Percentiles rank a stretch among this genome's conserved stretches.
Evolutionary conservation across 2,329 filamentous ascomycete species (phyloP).

Genomic region (Rhytidhysteron rufulum): DNA sequence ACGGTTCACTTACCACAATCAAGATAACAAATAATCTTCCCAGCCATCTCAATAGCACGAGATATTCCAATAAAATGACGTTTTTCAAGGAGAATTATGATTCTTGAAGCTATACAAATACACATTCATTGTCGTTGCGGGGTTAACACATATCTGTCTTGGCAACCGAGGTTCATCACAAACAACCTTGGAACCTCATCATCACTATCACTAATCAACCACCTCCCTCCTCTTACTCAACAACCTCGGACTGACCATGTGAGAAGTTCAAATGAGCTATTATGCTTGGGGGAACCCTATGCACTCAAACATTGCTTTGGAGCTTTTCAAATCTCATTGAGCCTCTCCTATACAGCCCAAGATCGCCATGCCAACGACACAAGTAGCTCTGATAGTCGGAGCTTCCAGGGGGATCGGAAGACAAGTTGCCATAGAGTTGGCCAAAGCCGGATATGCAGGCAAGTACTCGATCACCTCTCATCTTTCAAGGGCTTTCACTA

Average conservation of each 20-base stretch:
- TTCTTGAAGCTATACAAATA: no score
- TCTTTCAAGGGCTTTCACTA: background rate
- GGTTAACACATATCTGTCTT: constrained; percentile 9
- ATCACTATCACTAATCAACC: constrained; percentile 5
- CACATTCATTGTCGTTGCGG: background rate
- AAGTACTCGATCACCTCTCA: constrained; percentile 10
- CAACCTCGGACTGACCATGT: no score
- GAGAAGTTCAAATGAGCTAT: no score
- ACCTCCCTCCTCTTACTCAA: constrained; percentile 9
- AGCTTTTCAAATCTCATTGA: no score
- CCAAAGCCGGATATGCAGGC: constrained; percentile 68
- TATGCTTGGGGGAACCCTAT: no score
- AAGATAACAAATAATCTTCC: constrained; percentile 63
- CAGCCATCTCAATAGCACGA: constrained; percentile 45
- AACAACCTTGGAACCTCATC: background rate
- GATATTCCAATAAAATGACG: background rate
- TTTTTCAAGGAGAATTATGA: no score
- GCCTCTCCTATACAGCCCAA: background rate
- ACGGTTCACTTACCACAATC: constrained; percentile 56
- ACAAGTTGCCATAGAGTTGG: constrained; percentile 74
- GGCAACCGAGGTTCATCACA: constrained; percentile 21
- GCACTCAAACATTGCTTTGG: no score
- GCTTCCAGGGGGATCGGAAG: constrained; percentile 77
- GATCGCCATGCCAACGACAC: constrained; percentile 12
- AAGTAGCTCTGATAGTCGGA: constrained; percentile 69